phyloP scores from a whole-genome alignment of 805 yeast genomes.

The Yarrowia sp. region DNA sequence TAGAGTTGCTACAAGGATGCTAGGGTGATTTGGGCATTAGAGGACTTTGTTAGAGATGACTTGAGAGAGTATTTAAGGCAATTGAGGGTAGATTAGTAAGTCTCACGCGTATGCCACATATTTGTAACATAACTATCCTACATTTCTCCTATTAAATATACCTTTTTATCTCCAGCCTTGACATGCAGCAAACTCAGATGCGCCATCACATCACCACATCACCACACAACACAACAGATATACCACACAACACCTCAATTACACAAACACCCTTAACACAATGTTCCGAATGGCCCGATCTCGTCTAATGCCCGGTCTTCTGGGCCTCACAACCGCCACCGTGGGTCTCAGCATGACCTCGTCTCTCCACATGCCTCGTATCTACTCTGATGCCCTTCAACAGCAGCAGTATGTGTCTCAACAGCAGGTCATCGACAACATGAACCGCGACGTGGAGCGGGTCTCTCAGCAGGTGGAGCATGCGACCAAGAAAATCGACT shows the following conservation, averaged over 20 bases:
- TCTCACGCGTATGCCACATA: too few relatives aligned
- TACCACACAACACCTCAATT: neutral
- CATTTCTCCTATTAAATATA: too few relatives aligned
- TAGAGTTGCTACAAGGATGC: neutral
- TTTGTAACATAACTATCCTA: too few relatives aligned
- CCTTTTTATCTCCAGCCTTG: too few relatives aligned
- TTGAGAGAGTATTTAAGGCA: neutral
- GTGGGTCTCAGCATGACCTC: conserved; percentile 10
- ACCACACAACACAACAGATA: neutral
- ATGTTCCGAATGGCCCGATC: conserved; percentile 18
- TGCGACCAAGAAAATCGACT: conserved; percentile 38
- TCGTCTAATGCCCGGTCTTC: conserved; percentile 1
- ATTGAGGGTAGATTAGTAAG: too few relatives aligned
- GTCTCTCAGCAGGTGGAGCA: neutral
- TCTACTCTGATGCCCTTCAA: neutral
- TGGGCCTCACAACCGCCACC: conserved; percentile 6
- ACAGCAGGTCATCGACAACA: conserved; percentile 11
- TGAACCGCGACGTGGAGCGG: conserved; percentile 15
- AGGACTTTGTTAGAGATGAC: too few relatives aligned
- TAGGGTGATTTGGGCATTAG: too few relatives aligned
- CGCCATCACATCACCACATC: neutral
- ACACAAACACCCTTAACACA: neutral
- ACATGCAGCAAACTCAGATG: conserved; percentile 2
- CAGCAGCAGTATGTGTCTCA: neutral
- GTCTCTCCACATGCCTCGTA: neutral